phyloP scores from a whole-genome alignment of 192 early-diverging fungal genomes.

The Helicostylum pulchrum region DNA sequence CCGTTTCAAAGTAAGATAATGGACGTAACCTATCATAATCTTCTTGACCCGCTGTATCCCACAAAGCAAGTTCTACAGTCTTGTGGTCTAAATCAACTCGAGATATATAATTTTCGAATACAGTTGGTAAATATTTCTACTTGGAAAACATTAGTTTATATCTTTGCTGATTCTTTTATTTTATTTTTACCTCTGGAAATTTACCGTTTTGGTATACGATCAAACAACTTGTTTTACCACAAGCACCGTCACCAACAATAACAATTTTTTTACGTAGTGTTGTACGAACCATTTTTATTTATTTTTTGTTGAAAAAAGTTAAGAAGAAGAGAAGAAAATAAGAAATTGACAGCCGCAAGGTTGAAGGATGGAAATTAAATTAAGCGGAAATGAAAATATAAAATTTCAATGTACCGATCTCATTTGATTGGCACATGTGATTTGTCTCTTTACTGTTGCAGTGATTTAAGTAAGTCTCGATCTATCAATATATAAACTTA shows the following conservation, averaged over 20 bases:
- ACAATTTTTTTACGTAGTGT: conserved; percentile 12
- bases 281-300: conserved; percentile 2
- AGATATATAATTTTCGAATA: conserved; percentile 20
- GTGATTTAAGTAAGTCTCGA: no score
- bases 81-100: conserved; percentile 18
- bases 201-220: conserved; percentile 19
- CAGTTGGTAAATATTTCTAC: conserved; percentile 20
- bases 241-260: conserved; percentile 9
- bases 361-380: not conserved
- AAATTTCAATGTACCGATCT: not conserved
- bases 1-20: conserved; percentile 13
- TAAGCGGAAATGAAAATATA: not conserved
- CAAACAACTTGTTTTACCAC: conserved; percentile 3
- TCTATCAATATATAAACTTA: no score
- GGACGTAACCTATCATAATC: conserved; percentile 15
- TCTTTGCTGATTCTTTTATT: not conserved
- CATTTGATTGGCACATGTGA: not conserved
- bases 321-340: not conserved
- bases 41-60: conserved; percentile 20
- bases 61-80: conserved; percentile 15
- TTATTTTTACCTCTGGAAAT: conserved; percentile 10
- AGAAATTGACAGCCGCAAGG: not conserved
- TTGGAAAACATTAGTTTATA: no score
- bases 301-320: not conserved
- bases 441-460: no score